Conservation (phyloP, 2,329 filamentous ascomycete genomes). For the Lachnellula cervina region DNA sequence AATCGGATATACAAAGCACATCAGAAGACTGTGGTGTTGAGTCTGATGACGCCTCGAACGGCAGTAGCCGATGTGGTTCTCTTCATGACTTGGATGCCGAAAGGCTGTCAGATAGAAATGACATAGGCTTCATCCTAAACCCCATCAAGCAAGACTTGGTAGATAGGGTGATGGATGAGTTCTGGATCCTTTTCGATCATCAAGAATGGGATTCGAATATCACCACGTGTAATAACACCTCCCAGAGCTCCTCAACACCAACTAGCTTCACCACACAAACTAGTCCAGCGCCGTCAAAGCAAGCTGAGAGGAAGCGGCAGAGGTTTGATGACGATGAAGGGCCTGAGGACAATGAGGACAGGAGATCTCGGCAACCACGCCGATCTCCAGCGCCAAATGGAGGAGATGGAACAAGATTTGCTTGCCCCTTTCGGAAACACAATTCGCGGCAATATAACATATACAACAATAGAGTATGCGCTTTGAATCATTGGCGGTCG, state of each 20-base stretch:
- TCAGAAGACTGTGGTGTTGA: background rate
- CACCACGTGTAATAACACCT: slow-evolving; percentile 37
- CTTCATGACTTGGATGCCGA: background rate
- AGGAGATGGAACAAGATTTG: slow-evolving; percentile 6
- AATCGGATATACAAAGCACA: background rate
- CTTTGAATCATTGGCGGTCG: slow-evolving; percentile 6
- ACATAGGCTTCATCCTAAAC: slow-evolving; percentile 19
- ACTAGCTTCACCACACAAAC: background rate
- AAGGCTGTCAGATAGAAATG: background rate
- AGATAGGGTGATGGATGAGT: slow-evolving; percentile 14
- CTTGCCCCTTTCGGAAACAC: slow-evolving; percentile 19
- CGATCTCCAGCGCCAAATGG: background rate
- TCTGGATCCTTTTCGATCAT: slow-evolving; percentile 12
- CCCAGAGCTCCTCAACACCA: slow-evolving; percentile 30
- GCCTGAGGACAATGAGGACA: slow-evolving; percentile 1
- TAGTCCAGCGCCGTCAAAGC: background rate
- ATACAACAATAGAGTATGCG: slow-evolving; percentile 8
- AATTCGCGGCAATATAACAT: slow-evolving; percentile 14
- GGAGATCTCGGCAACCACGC: background rate
- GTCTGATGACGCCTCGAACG: background rate
- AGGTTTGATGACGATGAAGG: slow-evolving; percentile 1
- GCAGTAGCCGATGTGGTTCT: background rate
- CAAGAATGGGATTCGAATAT: slow-evolving; percentile 33
- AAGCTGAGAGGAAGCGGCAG: slow-evolving; percentile 8
- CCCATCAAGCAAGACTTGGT: slow-evolving; percentile 4